phyloP scores from a whole-genome alignment of 2,329 filamentous ascomycete species.

The Pseudogymnoascus destructans region DNA sequence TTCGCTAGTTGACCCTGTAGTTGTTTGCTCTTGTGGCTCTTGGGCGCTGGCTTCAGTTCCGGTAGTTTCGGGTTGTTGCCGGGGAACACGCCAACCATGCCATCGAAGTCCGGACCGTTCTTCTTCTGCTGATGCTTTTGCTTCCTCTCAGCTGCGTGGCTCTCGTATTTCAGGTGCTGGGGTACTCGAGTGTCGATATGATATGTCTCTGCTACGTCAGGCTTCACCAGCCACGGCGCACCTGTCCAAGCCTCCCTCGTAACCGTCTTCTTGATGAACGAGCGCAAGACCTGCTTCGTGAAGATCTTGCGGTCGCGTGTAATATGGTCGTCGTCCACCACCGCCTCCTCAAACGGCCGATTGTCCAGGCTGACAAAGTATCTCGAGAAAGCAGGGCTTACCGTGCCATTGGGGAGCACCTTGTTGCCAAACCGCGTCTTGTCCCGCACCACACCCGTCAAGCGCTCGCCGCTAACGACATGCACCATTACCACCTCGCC shows the following conservation, averaged over 20 bases:
- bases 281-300: slow-evolving; percentile 84
- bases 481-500: slow-evolving; percentile 71
- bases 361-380: slow-evolving; percentile 70
- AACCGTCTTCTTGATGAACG: slow-evolving; percentile 93
- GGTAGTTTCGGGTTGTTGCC: slow-evolving; percentile 43
- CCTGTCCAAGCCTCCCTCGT: slow-evolving; percentile 84
- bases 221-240: slow-evolving; percentile 92
- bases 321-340: slow-evolving; percentile 72
- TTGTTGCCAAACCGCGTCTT: slow-evolving; percentile 64
- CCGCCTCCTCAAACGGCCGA: slow-evolving; percentile 54
- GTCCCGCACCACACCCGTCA: slow-evolving; percentile 67
- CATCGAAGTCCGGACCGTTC: slow-evolving; percentile 23
- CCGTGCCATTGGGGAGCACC: slow-evolving; percentile 51
- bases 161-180: slow-evolving; percentile 67
- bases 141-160: slow-evolving; percentile 64
- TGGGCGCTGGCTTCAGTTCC: slow-evolving; percentile 60
- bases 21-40: slow-evolving; percentile 53
- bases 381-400: slow-evolving; percentile 58
- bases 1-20: slow-evolving; percentile 29
- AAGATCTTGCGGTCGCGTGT: slow-evolving; percentile 82
- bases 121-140: slow-evolving; percentile 53
- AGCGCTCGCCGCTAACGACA: slow-evolving; percentile 52
- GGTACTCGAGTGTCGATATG: slow-evolving; percentile 82
- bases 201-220: slow-evolving; percentile 69
- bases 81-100: slow-evolving; percentile 26